phyloP scores from a whole-genome alignment of 176 grass and related monocot species.

The Oryza coarctata region DNA sequence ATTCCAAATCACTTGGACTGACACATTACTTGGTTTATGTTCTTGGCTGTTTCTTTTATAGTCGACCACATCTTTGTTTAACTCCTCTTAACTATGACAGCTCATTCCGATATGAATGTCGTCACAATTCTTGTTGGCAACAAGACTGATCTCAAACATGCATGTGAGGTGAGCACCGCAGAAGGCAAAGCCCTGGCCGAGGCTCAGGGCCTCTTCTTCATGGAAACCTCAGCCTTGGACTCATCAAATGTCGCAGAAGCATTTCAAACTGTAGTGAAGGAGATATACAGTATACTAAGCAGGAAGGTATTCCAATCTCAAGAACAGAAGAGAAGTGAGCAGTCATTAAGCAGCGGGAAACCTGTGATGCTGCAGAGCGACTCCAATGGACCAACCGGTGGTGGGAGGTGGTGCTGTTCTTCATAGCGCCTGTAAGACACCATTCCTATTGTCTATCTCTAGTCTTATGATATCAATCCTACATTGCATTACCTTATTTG shows the following conservation, averaged over 20 bases:
- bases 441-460: not conserved
- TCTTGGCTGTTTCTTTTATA: not conserved
- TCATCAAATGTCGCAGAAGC: slow-evolving; percentile 74
- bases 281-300: slow-evolving; percentile 85
- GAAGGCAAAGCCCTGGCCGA: slow-evolving; percentile 78
- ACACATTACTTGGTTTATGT: not conserved
- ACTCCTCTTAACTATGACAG: slow-evolving; percentile 41
- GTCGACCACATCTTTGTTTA: not conserved
- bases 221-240: slow-evolving; percentile 85
- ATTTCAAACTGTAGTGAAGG: slow-evolving; percentile 76
- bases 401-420: slow-evolving; percentile 73
- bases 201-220: slow-evolving; percentile 74
- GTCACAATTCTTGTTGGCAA: slow-evolving; percentile 84
- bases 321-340: slow-evolving; percentile 72
- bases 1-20: not conserved
- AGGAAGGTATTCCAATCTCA: slow-evolving; percentile 85
- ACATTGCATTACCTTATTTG: not conserved
- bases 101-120: slow-evolving; percentile 86
- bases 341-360: slow-evolving; percentile 64
- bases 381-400: slow-evolving; percentile 32
- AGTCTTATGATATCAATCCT: not conserved
- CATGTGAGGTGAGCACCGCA: slow-evolving; percentile 57
- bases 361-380: slow-evolving; percentile 61
- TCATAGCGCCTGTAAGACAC: slow-evolving; percentile 61
- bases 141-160: slow-evolving; percentile 68